These are phyloP conservation scores for Trichosporon asahii DNA, from an alignment of 1,284 basidiomycete species.

Conservation along the genomic window DNA sequence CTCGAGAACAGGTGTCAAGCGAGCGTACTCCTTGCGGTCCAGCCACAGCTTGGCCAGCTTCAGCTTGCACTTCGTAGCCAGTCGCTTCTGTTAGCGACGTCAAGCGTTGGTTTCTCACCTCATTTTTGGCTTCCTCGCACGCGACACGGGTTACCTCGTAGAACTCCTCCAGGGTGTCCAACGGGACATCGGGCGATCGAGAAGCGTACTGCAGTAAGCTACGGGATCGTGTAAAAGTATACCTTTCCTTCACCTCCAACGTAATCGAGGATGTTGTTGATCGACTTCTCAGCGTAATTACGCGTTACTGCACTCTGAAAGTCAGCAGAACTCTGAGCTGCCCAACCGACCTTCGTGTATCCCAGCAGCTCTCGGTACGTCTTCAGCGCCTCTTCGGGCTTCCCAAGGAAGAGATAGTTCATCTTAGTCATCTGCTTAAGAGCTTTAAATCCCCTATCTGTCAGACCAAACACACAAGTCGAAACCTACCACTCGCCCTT, in stretches of 20 bases:
- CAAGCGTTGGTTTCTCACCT: slow-evolving; percentile 57
- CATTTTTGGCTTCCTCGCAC: slow-evolving; percentile 89
- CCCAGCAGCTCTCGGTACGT: slow-evolving; percentile 81
- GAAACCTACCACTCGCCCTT: slow-evolving; percentile 83
- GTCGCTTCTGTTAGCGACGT: slow-evolving; percentile 58
- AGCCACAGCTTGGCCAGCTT: slow-evolving; percentile 98
- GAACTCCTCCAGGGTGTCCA: slow-evolving; percentile 86
- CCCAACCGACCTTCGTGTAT: slow-evolving; percentile 68
- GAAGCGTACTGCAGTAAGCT: slow-evolving; percentile 39
- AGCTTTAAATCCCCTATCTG: slow-evolving; percentile 91
- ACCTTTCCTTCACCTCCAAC: slow-evolving; percentile 82
- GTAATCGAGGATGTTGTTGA: slow-evolving; percentile 97
- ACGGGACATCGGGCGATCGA: slow-evolving; percentile 61
- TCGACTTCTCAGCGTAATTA: slow-evolving; percentile 85
- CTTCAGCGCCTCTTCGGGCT: slow-evolving; percentile 77
- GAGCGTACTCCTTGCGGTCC: slow-evolving; percentile 83
- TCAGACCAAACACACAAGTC: slow-evolving; percentile 14
- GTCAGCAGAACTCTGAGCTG: background rate
- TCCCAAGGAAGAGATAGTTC: slow-evolving; percentile 72
- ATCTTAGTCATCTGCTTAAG: slow-evolving; percentile 97
- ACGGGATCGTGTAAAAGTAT: slow-evolving; percentile 40
- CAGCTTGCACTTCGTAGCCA: slow-evolving; percentile 92
- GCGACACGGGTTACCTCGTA: slow-evolving; percentile 90
- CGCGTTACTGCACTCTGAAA: slow-evolving; percentile 43
- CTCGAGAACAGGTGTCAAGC: slow-evolving; percentile 69